These are phyloP conservation scores for Annulohypoxylon truncatum DNA, from an alignment of 2,329 filamentous ascomycete genomes.

Conservation along the genomic window DNA sequence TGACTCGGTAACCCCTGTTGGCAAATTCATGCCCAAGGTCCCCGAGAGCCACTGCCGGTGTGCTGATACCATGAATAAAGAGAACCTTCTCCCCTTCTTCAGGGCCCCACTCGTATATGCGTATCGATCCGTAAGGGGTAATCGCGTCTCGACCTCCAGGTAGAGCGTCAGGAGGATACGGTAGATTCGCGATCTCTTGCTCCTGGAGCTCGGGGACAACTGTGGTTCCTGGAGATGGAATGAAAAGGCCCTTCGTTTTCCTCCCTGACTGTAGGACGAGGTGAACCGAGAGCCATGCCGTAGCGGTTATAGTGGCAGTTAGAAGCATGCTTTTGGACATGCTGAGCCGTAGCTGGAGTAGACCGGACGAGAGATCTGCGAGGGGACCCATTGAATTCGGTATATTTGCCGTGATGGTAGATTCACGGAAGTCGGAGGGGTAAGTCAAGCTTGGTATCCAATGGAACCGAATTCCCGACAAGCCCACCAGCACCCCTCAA, in stretches of 20 bases:
- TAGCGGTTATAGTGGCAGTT: slow-evolving; percentile 1
- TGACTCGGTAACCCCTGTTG: slow-evolving; percentile 75
- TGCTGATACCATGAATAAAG: slow-evolving; percentile 84
- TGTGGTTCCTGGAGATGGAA: slow-evolving; percentile 28
- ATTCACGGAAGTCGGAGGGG: background rate
- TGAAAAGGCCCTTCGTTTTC: slow-evolving; percentile 5
- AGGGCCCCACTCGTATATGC: slow-evolving; percentile 85
- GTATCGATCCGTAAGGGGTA: slow-evolving; percentile 76
- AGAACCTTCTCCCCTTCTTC: slow-evolving; percentile 77
- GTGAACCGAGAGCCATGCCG: background rate
- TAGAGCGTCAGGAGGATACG: slow-evolving; percentile 77
- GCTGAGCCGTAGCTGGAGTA: slow-evolving; percentile 5
- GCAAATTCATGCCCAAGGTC: slow-evolving; percentile 74
- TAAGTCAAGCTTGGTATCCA: background rate
- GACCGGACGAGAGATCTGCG: background rate
- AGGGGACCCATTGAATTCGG: slow-evolving; percentile 4
- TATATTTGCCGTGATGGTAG: background rate
- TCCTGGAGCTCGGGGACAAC: background rate
- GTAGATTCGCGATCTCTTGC: slow-evolving; percentile 51
- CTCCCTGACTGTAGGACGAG: background rate
- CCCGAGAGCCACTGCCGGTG: slow-evolving; percentile 77
- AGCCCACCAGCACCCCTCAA: background rate
- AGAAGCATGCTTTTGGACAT: slow-evolving; percentile 1
- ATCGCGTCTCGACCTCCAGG: slow-evolving; percentile 76
- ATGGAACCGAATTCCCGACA: background rate